Evolutionary conservation across 805 yeast genomes (phyloP), one percentile per base, ranked within the genome.

Genomic region (Ogataea salicorniae): DNA sequence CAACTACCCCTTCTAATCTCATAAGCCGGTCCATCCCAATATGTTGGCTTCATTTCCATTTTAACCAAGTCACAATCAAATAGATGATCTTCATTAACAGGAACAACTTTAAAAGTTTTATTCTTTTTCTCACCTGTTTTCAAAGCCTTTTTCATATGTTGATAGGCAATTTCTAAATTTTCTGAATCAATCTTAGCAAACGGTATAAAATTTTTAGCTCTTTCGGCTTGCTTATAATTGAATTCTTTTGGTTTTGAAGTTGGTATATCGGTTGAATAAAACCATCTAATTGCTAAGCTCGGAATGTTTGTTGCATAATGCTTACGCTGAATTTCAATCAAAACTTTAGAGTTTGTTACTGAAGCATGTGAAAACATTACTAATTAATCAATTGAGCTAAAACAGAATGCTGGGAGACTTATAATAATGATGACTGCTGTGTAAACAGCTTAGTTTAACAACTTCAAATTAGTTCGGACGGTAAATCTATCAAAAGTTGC

Each of bases 11-110:
- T 69, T 41, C 96, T 72, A 1, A 92, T 84, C 50, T 87, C 90
- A 60, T 82, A 92, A 0, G 71, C 68, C 0, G 97, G 94, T 1
- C 97, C 97, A 7, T 80, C 81, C 97, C 97, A 92, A 62, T 82
- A 92, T 0, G 83, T 76, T 0, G 98, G 95, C 3, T 67, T 54
- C 57, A 91, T 63, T 42, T 73, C 74, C 64, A 81, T 73, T 6
- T 68, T 64, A 0, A 60, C 52, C 18, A 92, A 50, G 57, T 88
- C 80, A 5, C 89, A 96, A 57, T 81, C 79, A 57, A 86, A 87
- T 23, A 92, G 69, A 22, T 79, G 77, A 60, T 91, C 98, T 57
- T 88, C 96, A 59, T 83, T 83, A 1, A 92, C 97, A 1, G 77
- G 76, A 3, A 85, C 77, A 6, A 47, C 5, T 15, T 37, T 39